Base-by-base conservation (phyloP, 768 basidiomycete genomes). In the Infundibulicybe gibba region DNA sequence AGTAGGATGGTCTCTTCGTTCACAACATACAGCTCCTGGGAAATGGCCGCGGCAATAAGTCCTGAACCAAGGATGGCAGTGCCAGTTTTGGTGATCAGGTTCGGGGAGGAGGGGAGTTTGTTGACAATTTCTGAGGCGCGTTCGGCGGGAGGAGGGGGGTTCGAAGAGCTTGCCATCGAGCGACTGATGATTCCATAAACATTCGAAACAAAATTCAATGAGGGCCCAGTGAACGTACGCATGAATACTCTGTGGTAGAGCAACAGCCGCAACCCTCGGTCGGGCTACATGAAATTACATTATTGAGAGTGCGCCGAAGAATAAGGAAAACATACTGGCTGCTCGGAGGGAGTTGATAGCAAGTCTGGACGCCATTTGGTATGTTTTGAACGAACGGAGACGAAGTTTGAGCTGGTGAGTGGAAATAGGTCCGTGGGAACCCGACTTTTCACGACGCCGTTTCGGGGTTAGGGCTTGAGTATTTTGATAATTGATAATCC, bases 1-100 rank as follows among this genome's bases (percentile, higher is more conserved):
- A 90, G 82, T 40, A 98, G 77, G 54, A 97, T 85, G 17, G 90
- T 84, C 76, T 98, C 97, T 68, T 97, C 94, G 66, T 97, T 97
- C 61, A 95, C 82, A 50, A 99, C 95, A 61, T 97, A 97, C 43
- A 98, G 83, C 70, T 99, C 94, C 63, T 93, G 89, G 12, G 93
- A 95, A 69, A 98, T 94, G 61, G 94, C 94, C 5, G 92, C 80
- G 13, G 94, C 95, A 47, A 85, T 72, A 50, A 90, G 74, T 59
- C 90, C 93, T 13, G 91, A 90, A 61, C 92, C 92, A 45, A 97
- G 83, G 60, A 97, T 76, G 59, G 93, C 87, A 44, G 89, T 81
- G 52, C 94, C 93, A 39, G 94, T 94, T 76, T 99, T 99, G 64
- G 93, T 92, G 75, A 94, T 77, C 68, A 97, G 77, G 63, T 83